These are phyloP conservation scores for Fusarium udum DNA, from an alignment of 2,329 filamentous ascomycete genomes.

Conservation along the genomic window DNA sequence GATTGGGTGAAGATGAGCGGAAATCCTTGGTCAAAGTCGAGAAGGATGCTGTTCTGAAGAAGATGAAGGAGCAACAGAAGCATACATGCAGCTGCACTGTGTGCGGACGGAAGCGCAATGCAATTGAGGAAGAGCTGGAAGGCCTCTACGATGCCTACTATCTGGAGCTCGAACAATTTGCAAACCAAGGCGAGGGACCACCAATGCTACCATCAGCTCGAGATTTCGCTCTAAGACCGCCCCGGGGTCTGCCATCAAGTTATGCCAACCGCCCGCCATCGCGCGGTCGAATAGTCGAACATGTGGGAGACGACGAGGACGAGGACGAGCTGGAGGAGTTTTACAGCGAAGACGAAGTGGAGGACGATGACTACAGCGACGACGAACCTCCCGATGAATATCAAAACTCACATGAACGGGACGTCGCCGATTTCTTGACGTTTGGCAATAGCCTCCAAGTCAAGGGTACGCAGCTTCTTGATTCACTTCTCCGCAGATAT, in stretches of 20 bases:
- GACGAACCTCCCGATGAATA: slow-evolving; percentile 75
- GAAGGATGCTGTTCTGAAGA: slow-evolving; percentile 95
- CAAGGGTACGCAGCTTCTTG: slow-evolving; percentile 71
- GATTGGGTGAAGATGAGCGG: slow-evolving; percentile 90
- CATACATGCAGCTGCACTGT: slow-evolving; percentile 98
- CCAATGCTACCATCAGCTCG: slow-evolving; percentile 63
- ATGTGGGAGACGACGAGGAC: slow-evolving; percentile 66
- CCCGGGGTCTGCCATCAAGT: slow-evolving; percentile 66
- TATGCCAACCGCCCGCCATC: slow-evolving; percentile 75
- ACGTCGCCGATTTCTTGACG: slow-evolving; percentile 88
- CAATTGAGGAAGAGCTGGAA: slow-evolving; percentile 97
- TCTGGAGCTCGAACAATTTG: slow-evolving; percentile 96
- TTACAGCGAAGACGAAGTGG: slow-evolving; percentile 63
- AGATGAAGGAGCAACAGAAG: slow-evolving; percentile 99
- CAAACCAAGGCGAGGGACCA: slow-evolving; percentile 79
- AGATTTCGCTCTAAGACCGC: slow-evolving; percentile 68
- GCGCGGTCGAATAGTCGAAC: slow-evolving; percentile 77
- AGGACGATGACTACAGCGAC: slow-evolving; percentile 70
- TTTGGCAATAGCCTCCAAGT: slow-evolving; percentile 98
- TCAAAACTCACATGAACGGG: slow-evolving; percentile 69
- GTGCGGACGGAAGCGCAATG: slow-evolving; percentile 93
- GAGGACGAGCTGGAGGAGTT: slow-evolving; percentile 64
- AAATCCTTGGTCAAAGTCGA: slow-evolving; percentile 97
- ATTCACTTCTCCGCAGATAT: slow-evolving; percentile 56
- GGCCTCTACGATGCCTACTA: slow-evolving; percentile 99